Conservation (phyloP, 768 basidiomycete genomes). For the Symmetrospora coprosmae region DNA sequence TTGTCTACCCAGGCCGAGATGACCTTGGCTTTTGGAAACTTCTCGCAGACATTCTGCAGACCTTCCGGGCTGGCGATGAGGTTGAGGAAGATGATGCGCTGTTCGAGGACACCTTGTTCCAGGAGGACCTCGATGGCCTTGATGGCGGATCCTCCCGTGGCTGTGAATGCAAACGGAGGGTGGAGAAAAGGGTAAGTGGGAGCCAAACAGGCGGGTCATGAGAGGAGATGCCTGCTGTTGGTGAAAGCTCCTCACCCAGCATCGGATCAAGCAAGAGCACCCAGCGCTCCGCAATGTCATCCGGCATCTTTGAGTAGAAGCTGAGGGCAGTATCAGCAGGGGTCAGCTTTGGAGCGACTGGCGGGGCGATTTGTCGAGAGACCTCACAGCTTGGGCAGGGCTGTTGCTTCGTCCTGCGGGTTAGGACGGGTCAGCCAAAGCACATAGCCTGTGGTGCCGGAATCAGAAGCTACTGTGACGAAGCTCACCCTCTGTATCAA, state of each 20-base stretch:
- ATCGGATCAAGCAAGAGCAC: slow-evolving; percentile 93
- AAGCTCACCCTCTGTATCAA: slow-evolving; percentile 73
- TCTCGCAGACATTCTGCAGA: slow-evolving; percentile 26
- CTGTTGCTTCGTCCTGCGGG: slow-evolving; percentile 82
- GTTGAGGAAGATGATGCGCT: slow-evolving; percentile 43
- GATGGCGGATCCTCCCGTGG: slow-evolving; percentile 93
- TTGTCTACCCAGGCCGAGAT: slow-evolving; percentile 34
- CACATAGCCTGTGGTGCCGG: neutral
- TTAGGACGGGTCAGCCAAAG: neutral
- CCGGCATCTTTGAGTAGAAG: slow-evolving; percentile 56
- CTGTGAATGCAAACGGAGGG: slow-evolving; percentile 37
- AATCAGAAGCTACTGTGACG: neutral
- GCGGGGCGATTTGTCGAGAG: neutral
- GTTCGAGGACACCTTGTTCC: slow-evolving; percentile 82
- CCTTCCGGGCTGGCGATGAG: slow-evolving; percentile 34
- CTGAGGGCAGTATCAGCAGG: neutral
- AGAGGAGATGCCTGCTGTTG: neutral
- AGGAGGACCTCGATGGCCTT: slow-evolving; percentile 91
- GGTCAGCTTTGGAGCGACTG: neutral
- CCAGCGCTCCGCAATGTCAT: slow-evolving; percentile 79
- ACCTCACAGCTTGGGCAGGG: slow-evolving; percentile 66
- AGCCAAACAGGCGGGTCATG: neutral
- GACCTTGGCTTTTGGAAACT: slow-evolving; percentile 30
- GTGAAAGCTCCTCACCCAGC: slow-evolving; percentile 52
- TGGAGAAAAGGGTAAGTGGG: no score